Percentiles rank a stretch among this genome's conserved stretches.
phyloP scores from a whole-genome alignment of 441 rosid genomes.

The Erodium trifolium region DNA sequence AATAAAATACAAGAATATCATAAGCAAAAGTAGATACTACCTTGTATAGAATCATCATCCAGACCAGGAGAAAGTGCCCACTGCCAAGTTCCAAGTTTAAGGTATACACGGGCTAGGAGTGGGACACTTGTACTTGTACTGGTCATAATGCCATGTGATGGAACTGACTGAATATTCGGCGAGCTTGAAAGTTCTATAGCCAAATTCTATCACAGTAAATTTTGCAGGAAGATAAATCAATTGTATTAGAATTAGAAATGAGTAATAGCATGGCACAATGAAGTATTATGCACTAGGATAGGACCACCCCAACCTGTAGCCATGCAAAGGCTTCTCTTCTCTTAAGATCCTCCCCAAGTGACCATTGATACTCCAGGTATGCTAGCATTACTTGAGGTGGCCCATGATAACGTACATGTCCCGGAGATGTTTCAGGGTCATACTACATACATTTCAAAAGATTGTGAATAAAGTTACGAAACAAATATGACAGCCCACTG shows the following conservation, averaged over 20 bases:
- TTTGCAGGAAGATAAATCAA: slow-evolving; percentile 19
- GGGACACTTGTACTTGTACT: slow-evolving; percentile 38
- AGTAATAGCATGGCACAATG: background rate
- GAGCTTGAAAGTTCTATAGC: slow-evolving; percentile 66
- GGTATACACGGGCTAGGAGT: slow-evolving; percentile 89
- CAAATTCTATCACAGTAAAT: slow-evolving; percentile 43
- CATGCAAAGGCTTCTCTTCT: slow-evolving; percentile 87
- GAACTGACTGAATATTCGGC: slow-evolving; percentile 47
- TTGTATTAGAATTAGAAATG: slow-evolving; percentile 6
- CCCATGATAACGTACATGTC: slow-evolving; percentile 60
- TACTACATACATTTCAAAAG: slow-evolving; percentile 41
- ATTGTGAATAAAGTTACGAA: slow-evolving; percentile 4
- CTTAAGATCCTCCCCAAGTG: slow-evolving; percentile 95
- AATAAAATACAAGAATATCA: background rate
- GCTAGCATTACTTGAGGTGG: slow-evolving; percentile 98
- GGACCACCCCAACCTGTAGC: slow-evolving; percentile 55
- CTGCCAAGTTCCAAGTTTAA: slow-evolving; percentile 81
- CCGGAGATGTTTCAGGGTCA: slow-evolving; percentile 85
- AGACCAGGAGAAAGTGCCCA: slow-evolving; percentile 85
- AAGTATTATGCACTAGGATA: background rate
- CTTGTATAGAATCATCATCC: slow-evolving; percentile 89
- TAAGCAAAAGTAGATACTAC: slow-evolving; percentile 27
- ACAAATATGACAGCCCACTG: slow-evolving; percentile 8
- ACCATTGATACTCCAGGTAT: slow-evolving; percentile 96
- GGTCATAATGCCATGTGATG: slow-evolving; percentile 40